Evolutionary conservation across 139 green algal genomes (phyloP), one percentile per base, ranked within the genome.

Genomic region (Volvox reticuliferus): DNA sequence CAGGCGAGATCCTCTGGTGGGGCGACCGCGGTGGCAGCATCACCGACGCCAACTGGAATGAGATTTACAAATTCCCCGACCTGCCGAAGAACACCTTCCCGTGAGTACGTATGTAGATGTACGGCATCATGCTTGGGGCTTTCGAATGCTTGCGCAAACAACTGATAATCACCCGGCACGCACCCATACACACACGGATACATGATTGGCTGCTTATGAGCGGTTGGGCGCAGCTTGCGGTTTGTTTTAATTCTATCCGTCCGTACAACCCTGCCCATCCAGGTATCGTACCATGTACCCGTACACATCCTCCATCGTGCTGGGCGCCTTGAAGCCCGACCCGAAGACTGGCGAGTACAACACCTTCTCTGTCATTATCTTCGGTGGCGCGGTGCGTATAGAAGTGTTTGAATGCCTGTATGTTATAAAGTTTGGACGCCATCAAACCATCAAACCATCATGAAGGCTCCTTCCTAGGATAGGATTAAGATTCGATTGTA

Each of bases 1-100:
- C 78, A 84, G 78, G 78, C 36, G 78, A 84, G 36, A 68, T 84
- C 17, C 37, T 84, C 3, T 84, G 78, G 78, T 84, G 78, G 78
- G 78, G 36, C 37, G 36, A 84, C 35, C 36, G 37, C 20, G 78
- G 32, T 0, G 78, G 78, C 78, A 35, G 32, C 78, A 84, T 84
- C 78, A 84, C 78, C 18, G 19, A 67, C 5, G 9, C 16, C 18
- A 28, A 65, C 78, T 84, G 26, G 32, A 84, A 67, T 0, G 78
- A 61, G 37, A 35, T 84, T 22, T 35, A 35, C 36, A 33, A 67
- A 32, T 35, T 84, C 20, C 78, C 78, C 12, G 20, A 21, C 36
- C 36, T 84, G 36, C 78, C 78, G 2, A 19, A 21, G 1, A 33
- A 20, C 44, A 55, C 44, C 0, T 84, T 65, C 19, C 36, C 36